Conservation (phyloP, 768 basidiomycete species). For the Lanmaoa rubissima region DNA sequence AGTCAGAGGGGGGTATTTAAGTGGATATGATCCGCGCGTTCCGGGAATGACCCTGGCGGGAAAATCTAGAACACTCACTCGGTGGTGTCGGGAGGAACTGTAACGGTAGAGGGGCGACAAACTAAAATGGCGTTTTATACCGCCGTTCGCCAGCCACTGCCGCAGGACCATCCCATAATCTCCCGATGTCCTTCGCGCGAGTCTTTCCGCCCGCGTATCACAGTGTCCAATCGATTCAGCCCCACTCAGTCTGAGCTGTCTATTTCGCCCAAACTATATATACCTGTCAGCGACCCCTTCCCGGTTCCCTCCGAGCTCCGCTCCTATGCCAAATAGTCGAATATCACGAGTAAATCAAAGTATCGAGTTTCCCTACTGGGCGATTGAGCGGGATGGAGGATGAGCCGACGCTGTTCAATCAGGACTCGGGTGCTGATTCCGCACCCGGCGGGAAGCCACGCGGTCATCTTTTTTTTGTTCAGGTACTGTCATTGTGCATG, state of each 20-base stretch:
- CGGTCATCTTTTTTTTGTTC: background rate
- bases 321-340: background rate
- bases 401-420: background rate
- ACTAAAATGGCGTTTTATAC: conserved; percentile 27
- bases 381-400: conserved; percentile 1
- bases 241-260: background rate
- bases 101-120: conserved; percentile 3
- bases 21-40: conserved; percentile 27
- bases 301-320: conserved; percentile 24
- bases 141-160: conserved; percentile 16
- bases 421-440: background rate
- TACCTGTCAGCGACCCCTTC: background rate
- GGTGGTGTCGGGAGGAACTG: conserved; percentile 2
- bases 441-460: background rate
- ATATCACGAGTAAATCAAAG: conserved; percentile 1
- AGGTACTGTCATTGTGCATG: too few relatives aligned
- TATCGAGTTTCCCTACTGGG: background rate
- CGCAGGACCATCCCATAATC: conserved; percentile 32
- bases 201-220: conserved; percentile 18
- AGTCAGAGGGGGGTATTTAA: conserved; percentile 8
- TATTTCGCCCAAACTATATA: background rate
- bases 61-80: conserved; percentile 19
- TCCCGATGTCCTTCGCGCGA: conserved; percentile 24
- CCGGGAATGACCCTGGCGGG: conserved; percentile 14
- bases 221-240: background rate